Evolutionary conservation across 2,329 filamentous ascomycete species (phyloP), one percentile per base, ranked within the genome.

Genomic region (Neopestalotiopsis sp.): DNA sequence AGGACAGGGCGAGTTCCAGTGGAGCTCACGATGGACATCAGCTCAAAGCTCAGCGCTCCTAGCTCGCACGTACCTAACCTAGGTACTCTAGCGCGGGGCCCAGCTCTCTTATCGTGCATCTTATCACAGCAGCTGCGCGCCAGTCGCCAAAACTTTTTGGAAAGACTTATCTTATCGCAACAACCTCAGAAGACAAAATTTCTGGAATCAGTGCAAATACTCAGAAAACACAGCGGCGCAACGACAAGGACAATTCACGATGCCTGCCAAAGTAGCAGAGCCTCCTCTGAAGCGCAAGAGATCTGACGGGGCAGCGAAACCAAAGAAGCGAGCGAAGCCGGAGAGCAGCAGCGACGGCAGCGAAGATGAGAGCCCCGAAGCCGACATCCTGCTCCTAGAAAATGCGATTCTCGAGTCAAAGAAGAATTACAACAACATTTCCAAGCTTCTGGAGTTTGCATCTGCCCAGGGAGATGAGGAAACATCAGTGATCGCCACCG

Each of bases 371-470:
- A 84, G 85, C 66, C 78, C 84, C 61, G 88, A 91, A 77, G 86
- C 88, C 68, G 87, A 89, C 71, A 93, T 97, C 69, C 82, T 95
- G 57, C 82, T 89, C 67, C 87, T 98, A 67, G 95, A 98, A 82
- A 86, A 89, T 71, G 91, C 93, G 68, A 94, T 98, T 67, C 82
- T 94, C 71, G 91, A 96, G 79, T 97, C 94, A 64, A 92, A 90
- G 76, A 94, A 94, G 80, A 89, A 97, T 81, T 97, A 97, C 86
- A 97, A 97, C 84, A 94, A 97, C 77, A 95, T 98, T 76, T 87
- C 89, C 7, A 88, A 87, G 12, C 82, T 98, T 49, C 84, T 97
- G 61, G 86, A 86, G 57, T 87, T 90, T 75, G 81, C 89, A 49
- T 78, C 87, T 75, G 83, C 82, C 45, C 80, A 86, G 2, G 78